Evolutionary conservation across 148 eudicot species (phyloP).

Genomic region (Nyssa sinensis): DNA sequence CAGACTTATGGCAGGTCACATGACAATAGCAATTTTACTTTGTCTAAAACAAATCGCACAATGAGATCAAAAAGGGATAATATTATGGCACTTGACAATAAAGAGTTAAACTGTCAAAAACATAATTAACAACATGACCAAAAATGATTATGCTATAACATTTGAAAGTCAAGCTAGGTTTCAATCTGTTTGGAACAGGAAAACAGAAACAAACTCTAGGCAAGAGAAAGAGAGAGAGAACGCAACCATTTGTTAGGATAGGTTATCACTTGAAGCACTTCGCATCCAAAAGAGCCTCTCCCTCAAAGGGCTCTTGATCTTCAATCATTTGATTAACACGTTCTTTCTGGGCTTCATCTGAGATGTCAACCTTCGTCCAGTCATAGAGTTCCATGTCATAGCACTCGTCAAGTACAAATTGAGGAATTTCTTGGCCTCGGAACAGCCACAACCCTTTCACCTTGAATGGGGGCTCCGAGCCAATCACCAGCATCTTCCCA

Average conservation of each 20-base stretch:
- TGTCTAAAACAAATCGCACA: no score
- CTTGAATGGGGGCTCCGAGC: constrained; percentile 38
- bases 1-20: no score
- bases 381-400: constrained; percentile 46
- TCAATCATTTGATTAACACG: constrained; percentile 46
- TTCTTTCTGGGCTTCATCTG: constrained; percentile 45
- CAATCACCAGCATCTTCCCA: constrained; percentile 46
- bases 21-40: no score
- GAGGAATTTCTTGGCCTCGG: constrained; percentile 43
- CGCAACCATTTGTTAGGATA: background rate
- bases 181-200: background rate
- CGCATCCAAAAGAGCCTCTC: constrained; percentile 37
- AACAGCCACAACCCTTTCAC: constrained; percentile 48
- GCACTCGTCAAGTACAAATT: constrained; percentile 39
- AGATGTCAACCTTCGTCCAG: constrained; percentile 42
- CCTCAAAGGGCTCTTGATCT: constrained; percentile 44
- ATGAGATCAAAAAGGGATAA: no score
- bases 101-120: background rate
- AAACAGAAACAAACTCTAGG: background rate
- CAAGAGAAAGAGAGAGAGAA: background rate
- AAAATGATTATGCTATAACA: background rate
- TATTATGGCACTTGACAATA: background rate
- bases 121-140: background rate
- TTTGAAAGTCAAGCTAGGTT: background rate
- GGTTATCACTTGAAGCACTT: constrained; percentile 39